Percentiles rank a stretch among this genome's conserved stretches.
Conservation (phyloP, 352 stramenopile species). For the Pythium rhizo-oryzae region DNA sequence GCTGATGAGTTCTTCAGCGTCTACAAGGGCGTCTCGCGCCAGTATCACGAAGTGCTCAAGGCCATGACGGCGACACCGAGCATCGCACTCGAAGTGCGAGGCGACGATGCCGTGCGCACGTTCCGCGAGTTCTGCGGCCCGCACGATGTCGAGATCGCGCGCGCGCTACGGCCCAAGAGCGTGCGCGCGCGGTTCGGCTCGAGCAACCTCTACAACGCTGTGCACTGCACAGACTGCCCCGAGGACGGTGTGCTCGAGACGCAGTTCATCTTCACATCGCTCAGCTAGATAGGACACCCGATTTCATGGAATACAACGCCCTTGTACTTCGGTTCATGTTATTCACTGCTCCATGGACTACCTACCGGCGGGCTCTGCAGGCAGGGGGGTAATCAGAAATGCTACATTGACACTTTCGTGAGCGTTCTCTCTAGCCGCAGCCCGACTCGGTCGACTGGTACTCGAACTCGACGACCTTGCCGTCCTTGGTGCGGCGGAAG, state of each 20-base stretch:
- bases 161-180: conserved; percentile 78
- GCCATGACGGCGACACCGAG: conserved; percentile 89
- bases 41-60: conserved; percentile 89
- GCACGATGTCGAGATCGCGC: conserved; percentile 90
- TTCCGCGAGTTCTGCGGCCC: conserved; percentile 89
- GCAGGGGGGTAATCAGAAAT: background rate
- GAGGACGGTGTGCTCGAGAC: conserved; percentile 92
- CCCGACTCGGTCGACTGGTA: conserved; percentile 86
- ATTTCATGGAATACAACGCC: background rate
- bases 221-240: conserved; percentile 93
- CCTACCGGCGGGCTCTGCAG: background rate
- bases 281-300: conserved; percentile 31
- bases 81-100: conserved; percentile 90
- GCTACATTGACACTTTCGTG: background rate
- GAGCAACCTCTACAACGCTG: conserved; percentile 83
- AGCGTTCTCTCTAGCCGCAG: conserved; percentile 55
- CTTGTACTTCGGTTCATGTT: background rate
- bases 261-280: conserved; percentile 86
- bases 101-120: conserved; percentile 70
- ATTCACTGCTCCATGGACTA: background rate
- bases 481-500: conserved; percentile 86
- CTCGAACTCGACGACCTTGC: conserved; percentile 84
- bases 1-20: conserved; percentile 93
- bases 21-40: conserved; percentile 71
- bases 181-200: conserved; percentile 90